Percentiles rank a stretch among this genome's conserved stretches.
Evolutionary conservation across 2,329 filamentous ascomycete genomes (phyloP).

Genomic region (Didymella pomorum): DNA sequence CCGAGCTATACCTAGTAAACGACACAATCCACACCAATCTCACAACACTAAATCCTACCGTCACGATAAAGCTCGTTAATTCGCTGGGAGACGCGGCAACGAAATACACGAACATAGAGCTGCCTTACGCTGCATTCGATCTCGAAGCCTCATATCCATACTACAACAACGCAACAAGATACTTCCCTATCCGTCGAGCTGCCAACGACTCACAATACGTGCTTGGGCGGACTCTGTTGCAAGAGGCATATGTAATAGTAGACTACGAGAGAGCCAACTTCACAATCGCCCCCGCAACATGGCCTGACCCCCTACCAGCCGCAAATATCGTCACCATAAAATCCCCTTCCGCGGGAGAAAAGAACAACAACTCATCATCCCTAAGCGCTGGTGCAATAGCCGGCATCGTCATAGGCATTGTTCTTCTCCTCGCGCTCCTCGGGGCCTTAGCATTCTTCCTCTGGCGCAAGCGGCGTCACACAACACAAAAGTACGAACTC

Average conservation of each 20-base stretch:
- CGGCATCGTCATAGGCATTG: conserved; percentile 42
- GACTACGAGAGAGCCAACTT: conserved; percentile 58
- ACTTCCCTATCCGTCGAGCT: conserved; percentile 71
- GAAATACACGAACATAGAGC: conserved; percentile 53
- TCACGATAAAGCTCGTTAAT: conserved; percentile 51
- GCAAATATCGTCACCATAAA: conserved; percentile 41
- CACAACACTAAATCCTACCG: conserved; percentile 39
- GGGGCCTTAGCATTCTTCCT: conserved; percentile 34
- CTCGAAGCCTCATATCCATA: conserved; percentile 60
- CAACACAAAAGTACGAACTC: conserved; percentile 31
- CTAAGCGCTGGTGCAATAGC: conserved; percentile 43
- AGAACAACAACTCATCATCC: conserved; percentile 12
- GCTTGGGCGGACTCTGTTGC: conserved; percentile 72
- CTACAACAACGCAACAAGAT: conserved; percentile 68
- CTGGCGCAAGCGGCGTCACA: conserved; percentile 29
- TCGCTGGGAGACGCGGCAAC: conserved; percentile 40
- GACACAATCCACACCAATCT: conserved; percentile 48
- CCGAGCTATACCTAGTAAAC: conserved; percentile 52
- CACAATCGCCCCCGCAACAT: conserved; percentile 53
- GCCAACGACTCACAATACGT: conserved; percentile 64
- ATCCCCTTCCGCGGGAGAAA: conserved; percentile 13
- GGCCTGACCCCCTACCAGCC: conserved; percentile 42
- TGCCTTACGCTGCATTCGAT: conserved; percentile 60
- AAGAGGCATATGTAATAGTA: conserved; percentile 66
- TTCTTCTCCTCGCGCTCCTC: conserved; percentile 29